phyloP scores from a whole-genome alignment of 257 asterid species.

The Thymus quinquecostatus region DNA sequence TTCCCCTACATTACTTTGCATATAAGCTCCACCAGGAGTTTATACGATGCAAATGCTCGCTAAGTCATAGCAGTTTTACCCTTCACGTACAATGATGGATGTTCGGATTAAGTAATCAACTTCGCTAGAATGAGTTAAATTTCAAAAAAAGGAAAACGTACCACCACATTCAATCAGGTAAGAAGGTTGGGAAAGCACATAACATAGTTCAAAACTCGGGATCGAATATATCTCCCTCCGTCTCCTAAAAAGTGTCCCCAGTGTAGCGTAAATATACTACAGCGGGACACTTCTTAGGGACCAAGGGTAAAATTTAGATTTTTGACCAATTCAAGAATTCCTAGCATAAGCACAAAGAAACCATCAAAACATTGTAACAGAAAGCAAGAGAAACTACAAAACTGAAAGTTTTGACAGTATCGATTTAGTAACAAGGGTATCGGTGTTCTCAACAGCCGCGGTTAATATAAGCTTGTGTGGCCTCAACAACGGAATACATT shows the following conservation, averaged over 20 bases:
- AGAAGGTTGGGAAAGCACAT: slow-evolving; percentile 9
- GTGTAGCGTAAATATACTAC: no score
- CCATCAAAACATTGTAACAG: slow-evolving; percentile 3
- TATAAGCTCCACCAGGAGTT: no score
- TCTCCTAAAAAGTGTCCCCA: no score
- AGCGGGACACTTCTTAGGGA: no score
- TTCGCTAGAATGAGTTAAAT: not conserved
- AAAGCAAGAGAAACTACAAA: slow-evolving; percentile 38
- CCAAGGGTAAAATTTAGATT: not conserved
- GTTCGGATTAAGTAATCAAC: not conserved
- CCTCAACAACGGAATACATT: slow-evolving; percentile 61
- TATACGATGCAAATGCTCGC: not conserved
- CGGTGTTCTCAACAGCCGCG: slow-evolving; percentile 58
- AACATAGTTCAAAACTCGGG: not conserved
- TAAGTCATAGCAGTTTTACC: not conserved
- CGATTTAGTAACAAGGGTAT: slow-evolving; percentile 69
- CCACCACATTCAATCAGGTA: not conserved
- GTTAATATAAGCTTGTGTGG: slow-evolving; percentile 51
- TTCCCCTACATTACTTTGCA: no score
- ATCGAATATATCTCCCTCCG: not conserved
- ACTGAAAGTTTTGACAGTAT: slow-evolving; percentile 59
- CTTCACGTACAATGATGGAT: no score
- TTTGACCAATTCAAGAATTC: not conserved
- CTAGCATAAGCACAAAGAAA: not conserved
- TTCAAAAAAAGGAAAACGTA: not conserved